phyloP scores from a whole-genome alignment of 2,329 filamentous ascomycete genomes.

The Dactylellina cionopaga region DNA sequence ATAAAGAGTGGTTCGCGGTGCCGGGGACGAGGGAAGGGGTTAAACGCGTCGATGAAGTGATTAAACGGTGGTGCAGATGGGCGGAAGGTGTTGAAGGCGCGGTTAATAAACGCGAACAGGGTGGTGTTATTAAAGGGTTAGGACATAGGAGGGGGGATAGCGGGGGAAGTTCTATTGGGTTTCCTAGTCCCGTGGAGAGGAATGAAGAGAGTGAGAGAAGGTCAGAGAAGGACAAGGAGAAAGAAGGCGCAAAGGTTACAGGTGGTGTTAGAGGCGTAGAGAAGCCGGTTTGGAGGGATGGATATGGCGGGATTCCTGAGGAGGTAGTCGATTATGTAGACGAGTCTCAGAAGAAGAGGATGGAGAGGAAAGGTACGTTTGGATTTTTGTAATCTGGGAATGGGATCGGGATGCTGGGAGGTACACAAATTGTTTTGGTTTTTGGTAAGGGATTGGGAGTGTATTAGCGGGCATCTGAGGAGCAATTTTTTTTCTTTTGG shows the following conservation, averaged over 20 bases:
- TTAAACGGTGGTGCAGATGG: conserved; percentile 88
- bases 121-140: conserved; percentile 9
- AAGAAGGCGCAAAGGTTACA: conserved; percentile 23
- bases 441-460: not conserved
- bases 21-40: conserved; percentile 77
- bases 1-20: conserved; percentile 95
- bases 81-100: conserved; percentile 66
- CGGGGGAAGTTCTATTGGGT: not conserved
- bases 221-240: conserved; percentile 5
- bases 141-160: conserved; percentile 37
- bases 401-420: not conserved
- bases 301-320: conserved; percentile 8
- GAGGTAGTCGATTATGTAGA: conserved; percentile 11
- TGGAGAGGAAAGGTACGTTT: conserved; percentile 44
- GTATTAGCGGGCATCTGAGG: not conserved
- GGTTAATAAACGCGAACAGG: conserved; percentile 15
- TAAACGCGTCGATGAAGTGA: conserved; percentile 74
- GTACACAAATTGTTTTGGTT: not conserved
- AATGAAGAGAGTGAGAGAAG: not conserved
- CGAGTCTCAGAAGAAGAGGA: conserved; percentile 18
- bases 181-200: too few species aligned
- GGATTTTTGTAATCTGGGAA: conserved; percentile 29
- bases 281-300: conserved; percentile 33
- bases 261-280: conserved; percentile 42
- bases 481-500: too few species aligned